Conservation (phyloP, 2,329 filamentous ascomycete genomes). For the Botryotinia calthae region DNA sequence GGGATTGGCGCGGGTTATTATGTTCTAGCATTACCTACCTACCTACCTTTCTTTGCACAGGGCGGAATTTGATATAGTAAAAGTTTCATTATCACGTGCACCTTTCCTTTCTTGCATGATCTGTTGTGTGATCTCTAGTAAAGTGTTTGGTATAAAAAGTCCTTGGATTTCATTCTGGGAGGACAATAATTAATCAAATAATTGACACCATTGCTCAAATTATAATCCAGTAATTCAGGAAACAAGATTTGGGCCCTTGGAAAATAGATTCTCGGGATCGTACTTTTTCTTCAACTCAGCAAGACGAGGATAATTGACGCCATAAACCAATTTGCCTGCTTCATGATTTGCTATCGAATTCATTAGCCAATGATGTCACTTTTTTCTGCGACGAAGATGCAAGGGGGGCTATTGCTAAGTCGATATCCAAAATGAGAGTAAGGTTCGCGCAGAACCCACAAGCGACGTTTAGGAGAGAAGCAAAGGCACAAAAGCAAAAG, state of each 20-base stretch:
- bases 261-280: conserved; percentile 26
- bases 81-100: neutral
- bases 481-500: neutral
- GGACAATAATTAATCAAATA: neutral
- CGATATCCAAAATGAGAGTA: neutral
- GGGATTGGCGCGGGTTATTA: neutral
- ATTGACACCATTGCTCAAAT: neutral
- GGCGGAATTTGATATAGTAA: neutral
- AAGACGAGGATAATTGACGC: conserved; percentile 27
- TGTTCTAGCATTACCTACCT: conserved; percentile 7
- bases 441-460: neutral
- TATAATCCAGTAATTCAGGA: neutral
- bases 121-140: neutral
- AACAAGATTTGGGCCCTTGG: conserved; percentile 16
- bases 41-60: neutral
- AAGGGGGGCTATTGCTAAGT: neutral
- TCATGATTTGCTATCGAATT: conserved; percentile 21
- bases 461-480: neutral
- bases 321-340: conserved; percentile 23
- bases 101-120: too few relatives aligned
- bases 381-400: neutral
- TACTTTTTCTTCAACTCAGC: conserved; percentile 30
- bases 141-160: neutral
- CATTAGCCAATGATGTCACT: neutral
- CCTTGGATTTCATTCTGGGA: neutral